Conservation (phyloP, 352 stramenopile species). For the Phytophthora macrochlamydospora region DNA sequence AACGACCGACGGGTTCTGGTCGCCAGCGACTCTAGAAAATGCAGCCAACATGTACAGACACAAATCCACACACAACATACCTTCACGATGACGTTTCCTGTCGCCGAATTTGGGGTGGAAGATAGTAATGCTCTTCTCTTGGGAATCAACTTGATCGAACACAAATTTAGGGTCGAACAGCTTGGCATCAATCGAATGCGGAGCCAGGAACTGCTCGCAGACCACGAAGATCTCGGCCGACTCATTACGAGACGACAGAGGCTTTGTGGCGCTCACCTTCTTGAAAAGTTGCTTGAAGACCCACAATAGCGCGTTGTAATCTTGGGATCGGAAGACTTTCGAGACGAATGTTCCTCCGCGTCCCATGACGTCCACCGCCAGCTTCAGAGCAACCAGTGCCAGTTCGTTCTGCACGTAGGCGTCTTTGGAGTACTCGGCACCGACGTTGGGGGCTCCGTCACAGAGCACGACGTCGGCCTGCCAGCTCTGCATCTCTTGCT, state of each 20-base stretch:
- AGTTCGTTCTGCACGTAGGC: slow-evolving; percentile 99
- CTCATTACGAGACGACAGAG: slow-evolving; percentile 96
- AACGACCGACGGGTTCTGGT: slow-evolving; percentile 74
- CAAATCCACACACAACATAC: slow-evolving; percentile 51
- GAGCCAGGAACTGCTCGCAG: slow-evolving; percentile 95
- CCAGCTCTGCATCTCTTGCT: slow-evolving; percentile 92
- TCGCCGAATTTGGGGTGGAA: slow-evolving; percentile 98
- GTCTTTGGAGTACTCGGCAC: slow-evolving; percentile 97
- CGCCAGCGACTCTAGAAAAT: slow-evolving; percentile 92
- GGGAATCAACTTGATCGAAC: slow-evolving; percentile 94
- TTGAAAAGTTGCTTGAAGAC: slow-evolving; percentile 99
- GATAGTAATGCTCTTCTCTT: slow-evolving; percentile 93
- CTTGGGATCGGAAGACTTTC: slow-evolving; percentile 98
- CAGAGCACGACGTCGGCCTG: slow-evolving; percentile 98
- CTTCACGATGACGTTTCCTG: slow-evolving; percentile 93
- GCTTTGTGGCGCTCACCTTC: slow-evolving; percentile 98
- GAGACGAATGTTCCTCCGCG: slow-evolving; percentile 93
- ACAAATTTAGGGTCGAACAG: slow-evolving; percentile 98
- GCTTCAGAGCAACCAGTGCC: slow-evolving; percentile 95
- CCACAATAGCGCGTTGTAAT: slow-evolving; percentile 99
- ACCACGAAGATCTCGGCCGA: slow-evolving; percentile 99
- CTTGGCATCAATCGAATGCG: slow-evolving; percentile 97
- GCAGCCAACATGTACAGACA: slow-evolving; percentile 59
- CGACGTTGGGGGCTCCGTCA: slow-evolving; percentile 99
- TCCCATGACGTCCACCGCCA: slow-evolving; percentile 97